Percentiles rank a stretch among this genome's conserved stretches.
phyloP scores from a whole-genome alignment of 345 rosid genomes.

The Eutrema heterophyllum region DNA sequence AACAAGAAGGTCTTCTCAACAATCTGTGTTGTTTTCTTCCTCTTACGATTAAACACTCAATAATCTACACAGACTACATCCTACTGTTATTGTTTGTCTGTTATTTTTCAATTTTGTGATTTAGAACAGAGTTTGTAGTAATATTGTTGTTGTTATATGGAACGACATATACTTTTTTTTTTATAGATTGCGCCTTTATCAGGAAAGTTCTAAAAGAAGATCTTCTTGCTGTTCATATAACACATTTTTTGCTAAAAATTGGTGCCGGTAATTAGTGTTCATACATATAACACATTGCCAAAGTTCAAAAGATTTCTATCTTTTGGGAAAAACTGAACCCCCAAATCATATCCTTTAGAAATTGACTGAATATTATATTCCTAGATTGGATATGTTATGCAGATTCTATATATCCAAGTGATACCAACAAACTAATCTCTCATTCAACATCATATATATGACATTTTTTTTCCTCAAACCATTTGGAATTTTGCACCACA shows the following conservation, averaged over 20 bases:
- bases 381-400: too few relatives aligned
- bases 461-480: not conserved
- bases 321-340: too few relatives aligned
- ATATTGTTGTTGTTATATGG: too few relatives aligned
- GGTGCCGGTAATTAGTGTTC: too few relatives aligned
- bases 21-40: not conserved
- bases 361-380: too few relatives aligned
- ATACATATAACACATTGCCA: too few relatives aligned
- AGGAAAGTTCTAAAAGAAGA: not conserved
- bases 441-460: not conserved
- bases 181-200: not conserved
- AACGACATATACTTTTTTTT: not conserved
- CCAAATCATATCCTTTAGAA: not conserved
- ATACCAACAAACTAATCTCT: not conserved
- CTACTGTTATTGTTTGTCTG: not conserved
- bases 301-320: too few relatives aligned
- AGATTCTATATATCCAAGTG: not conserved
- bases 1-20: slow-evolving; percentile 5
- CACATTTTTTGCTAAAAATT: too few relatives aligned
- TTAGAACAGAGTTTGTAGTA: too few relatives aligned
- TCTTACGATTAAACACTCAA: not conserved
- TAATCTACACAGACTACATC: not conserved
- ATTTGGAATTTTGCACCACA: not conserved
- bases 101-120: not conserved
- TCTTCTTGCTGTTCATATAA: too few relatives aligned